Base-by-base conservation (phyloP, 371 early-diverging fungal species). In the Amoeboaphelidium protococcarum region DNA sequence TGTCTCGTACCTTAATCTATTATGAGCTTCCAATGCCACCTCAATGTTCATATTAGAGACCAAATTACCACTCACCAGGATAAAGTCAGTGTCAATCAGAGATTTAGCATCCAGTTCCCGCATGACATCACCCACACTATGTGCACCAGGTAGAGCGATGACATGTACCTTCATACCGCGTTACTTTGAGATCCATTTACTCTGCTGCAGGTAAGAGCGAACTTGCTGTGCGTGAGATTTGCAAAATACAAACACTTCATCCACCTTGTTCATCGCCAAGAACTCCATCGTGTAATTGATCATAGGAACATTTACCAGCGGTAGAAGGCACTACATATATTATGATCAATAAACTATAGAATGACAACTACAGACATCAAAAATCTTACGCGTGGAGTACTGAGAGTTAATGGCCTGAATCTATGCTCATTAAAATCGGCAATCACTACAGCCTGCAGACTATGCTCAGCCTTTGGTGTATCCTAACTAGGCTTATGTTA, bases 261-360 rank as follows among this genome's bases (percentile, higher is more conserved):
- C 66, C 0, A 91, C 80, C 43, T 80, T 80, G 1, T 83, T 75
- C 1, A 71, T 59, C 3, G 83, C 82, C 42, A 94, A 64, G 45
- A 80, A 68, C 59, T 94, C 95, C 45, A 94, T 68, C 2, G 86
- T 80, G 55, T 89, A 91, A 58, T 90, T 87, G 53, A 94, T 79
- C 52, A 91, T 59, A 0, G 95, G 95, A 20, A 87, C 74, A 57
- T 91, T 90, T 65, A 80, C 80, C 22, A 94, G 66, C 26, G 89
- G 91, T 55, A 91, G 63, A 49, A 94, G 67, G 56, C 91, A 88
- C 78, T 87, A 61, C 10, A 50, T 19, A 20, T 12, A n/a, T n/a
- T n/a, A n/a, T n/a, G n/a, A n/a, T n/a, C n/a, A n/a, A n/a, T n/a
- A n/a, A n/a, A n/a, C n/a, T n/a, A n/a, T n/a, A n/a, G n/a, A n/a